Evolutionary conservation across 331 rosid species (phyloP), one percentile per base, ranked within the genome.

Genomic region (Prunus yedoensis): DNA sequence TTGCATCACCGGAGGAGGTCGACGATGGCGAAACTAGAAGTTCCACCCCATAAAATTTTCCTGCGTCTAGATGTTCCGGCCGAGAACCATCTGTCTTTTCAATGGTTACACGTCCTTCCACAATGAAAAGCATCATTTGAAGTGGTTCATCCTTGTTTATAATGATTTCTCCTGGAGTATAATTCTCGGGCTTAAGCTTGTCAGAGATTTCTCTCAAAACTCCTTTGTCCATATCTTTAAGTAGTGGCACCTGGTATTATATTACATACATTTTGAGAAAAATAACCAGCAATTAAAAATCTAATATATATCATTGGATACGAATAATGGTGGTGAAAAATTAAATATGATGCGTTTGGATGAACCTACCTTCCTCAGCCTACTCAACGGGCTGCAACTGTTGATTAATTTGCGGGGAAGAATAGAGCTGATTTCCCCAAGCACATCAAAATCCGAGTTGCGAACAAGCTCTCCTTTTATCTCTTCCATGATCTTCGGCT

Each of bases 41-140:
- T 14, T 61, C 4, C 8, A 14, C 2, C 0, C 66, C 66, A 61
- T 13, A 61, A 2, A 27, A 21, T 1, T 61, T 20, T 27, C 66
- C 41, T 60, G 64, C 17, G 9, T 16, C 17, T 10, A 21, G 35
- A 1, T 35, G 0, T 32, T 32, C 35, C 35, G 2, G 1, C 1
- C 1, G 38, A 32, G 38, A 32, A 32, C 1, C 7, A 32, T 4
- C 7, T 32, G 38, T 1, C 7, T 32, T 32, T 32, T 4, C 66
- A 27, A 12, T 5, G 1, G 4, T 25, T 14, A 60, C 38, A 27
- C 0, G 2, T 27, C 77, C 82, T 4, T 66, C 59, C 60, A 53
- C 46, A 16, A 78, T 71, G 68, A 78, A 78, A 58, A 71, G 30
- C 73, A 78, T 78, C 59, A 51, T 56, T 9, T 72, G 51, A 8